Conservation (phyloP, 2,329 filamentous ascomycete genomes). For the Pseudocercospora fuligena region DNA sequence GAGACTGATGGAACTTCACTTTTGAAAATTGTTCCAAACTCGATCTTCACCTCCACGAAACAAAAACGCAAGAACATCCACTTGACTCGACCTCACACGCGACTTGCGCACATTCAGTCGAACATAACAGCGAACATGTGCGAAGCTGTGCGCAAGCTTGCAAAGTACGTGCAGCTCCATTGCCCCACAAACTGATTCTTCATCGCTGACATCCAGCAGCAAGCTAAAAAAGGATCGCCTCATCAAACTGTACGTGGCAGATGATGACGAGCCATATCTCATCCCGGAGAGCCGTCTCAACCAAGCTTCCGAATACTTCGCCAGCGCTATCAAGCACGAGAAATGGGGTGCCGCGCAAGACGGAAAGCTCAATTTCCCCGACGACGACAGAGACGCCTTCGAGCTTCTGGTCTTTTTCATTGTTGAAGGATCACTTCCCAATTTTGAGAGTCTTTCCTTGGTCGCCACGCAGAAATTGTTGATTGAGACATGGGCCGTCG, state of each 20-base stretch:
- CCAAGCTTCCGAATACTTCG: constrained; percentile 9
- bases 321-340: constrained; percentile 12
- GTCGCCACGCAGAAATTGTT: background rate
- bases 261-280: background rate
- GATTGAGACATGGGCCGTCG: background rate
- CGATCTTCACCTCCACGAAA: too few relatives aligned
- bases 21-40: too few relatives aligned
- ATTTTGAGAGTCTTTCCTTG: too few relatives aligned
- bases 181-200: too few relatives aligned
- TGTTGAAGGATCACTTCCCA: background rate
- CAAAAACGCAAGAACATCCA: too few relatives aligned
- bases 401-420: constrained; percentile 20
- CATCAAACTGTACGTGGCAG: background rate
- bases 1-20: too few relatives aligned
- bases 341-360: background rate
- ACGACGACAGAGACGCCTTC: constrained; percentile 15
- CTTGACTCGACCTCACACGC: too few relatives aligned
- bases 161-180: too few relatives aligned
- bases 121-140: too few relatives aligned
- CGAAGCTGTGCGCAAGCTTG: too few relatives aligned
- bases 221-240: background rate
- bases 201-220: background rate
- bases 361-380: constrained; percentile 11
- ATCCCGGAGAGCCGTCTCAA: background rate
- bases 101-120: too few relatives aligned